Percentiles rank a stretch among this genome's conserved stretches.
Evolutionary conservation across 108 stramenopile species (phyloP).

Genomic region (Bacterosira constricta): DNA sequence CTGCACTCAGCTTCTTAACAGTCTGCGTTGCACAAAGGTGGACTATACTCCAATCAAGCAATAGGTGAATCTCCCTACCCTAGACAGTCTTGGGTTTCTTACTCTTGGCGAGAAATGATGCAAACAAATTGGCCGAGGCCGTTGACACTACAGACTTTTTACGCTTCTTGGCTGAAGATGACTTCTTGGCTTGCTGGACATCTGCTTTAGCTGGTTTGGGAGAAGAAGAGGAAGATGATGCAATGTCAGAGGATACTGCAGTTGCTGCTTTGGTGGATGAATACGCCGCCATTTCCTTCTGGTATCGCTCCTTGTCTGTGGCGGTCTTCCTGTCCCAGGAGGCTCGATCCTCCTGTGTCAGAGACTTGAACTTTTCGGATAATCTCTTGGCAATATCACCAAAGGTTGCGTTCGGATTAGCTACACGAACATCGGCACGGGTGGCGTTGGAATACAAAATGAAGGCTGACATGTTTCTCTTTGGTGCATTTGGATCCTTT

Average conservation of each 20-base stretch:
- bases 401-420: slow-evolving; percentile 23
- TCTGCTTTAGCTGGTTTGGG: neutral
- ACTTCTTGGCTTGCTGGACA: slow-evolving; percentile 4
- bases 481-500: slow-evolving; percentile 53
- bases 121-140: slow-evolving; percentile 49
- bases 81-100: slow-evolving; percentile 19
- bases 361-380: slow-evolving; percentile 45
- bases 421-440: slow-evolving; percentile 29
- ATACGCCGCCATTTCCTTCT: slow-evolving; percentile 62
- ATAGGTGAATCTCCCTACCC: no score
- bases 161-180: slow-evolving; percentile 21
- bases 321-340: slow-evolving; percentile 51
- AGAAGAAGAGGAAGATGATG: neutral
- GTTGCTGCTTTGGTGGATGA: neutral
- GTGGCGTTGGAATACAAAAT: slow-evolving; percentile 40
- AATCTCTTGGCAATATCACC: slow-evolving; percentile 33
- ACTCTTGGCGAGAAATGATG: slow-evolving; percentile 35
- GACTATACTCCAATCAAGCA: no score
- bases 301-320: slow-evolving; percentile 57
- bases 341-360: slow-evolving; percentile 36
- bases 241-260: neutral
- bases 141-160: slow-evolving; percentile 13
- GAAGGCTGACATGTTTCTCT: slow-evolving; percentile 18
- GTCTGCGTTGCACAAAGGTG: no score
- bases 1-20: no score